A percentile compares a stretch with the other conserved stretches of the same genome.
Evolutionary conservation across 768 basidiomycete species (phyloP).

Genomic region (Naganishia friedmannii): DNA sequence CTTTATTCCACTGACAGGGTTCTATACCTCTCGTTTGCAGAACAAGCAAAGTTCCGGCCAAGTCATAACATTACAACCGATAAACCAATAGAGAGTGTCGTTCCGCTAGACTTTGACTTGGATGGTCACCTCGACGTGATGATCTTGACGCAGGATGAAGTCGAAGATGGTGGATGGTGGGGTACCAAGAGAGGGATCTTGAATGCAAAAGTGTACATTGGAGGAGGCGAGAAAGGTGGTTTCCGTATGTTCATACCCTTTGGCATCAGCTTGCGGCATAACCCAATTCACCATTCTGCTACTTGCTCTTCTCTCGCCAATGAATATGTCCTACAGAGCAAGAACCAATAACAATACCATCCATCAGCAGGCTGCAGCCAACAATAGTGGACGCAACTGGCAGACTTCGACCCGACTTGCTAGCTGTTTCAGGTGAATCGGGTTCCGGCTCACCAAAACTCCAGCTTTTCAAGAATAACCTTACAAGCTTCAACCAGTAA

Average conservation of each 20-base stretch:
- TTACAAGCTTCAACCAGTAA: conserved; percentile 70
- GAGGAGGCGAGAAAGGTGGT: conserved; percentile 59
- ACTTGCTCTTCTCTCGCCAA: neutral
- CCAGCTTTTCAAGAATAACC: conserved; percentile 77
- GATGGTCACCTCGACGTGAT: conserved; percentile 86
- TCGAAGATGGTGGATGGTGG: conserved; percentile 55
- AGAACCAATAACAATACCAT: conserved; percentile 53
- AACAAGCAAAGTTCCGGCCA: conserved; percentile 37
- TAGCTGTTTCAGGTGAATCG: conserved; percentile 60
- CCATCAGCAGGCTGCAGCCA: conserved; percentile 31
- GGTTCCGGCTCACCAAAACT: conserved; percentile 44
- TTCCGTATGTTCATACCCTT: conserved; percentile 33
- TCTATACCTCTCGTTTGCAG: conserved; percentile 56
- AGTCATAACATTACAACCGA: conserved; percentile 37
- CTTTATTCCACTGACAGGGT: conserved; percentile 54
- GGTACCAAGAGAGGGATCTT: conserved; percentile 42
- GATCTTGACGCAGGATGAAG: conserved; percentile 68
- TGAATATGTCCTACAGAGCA: conserved; percentile 12
- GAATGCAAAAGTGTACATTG: conserved; percentile 68
- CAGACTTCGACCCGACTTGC: conserved; percentile 81
- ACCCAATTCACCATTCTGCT: neutral
- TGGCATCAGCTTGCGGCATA: neutral
- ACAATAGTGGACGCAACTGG: conserved; percentile 70
- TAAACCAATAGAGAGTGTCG: conserved; percentile 67
- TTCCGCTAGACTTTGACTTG: conserved; percentile 90